Evolutionary conservation across 108 stramenopile genomes (phyloP).

Genomic region (Nannochloropsis oceanica): DNA sequence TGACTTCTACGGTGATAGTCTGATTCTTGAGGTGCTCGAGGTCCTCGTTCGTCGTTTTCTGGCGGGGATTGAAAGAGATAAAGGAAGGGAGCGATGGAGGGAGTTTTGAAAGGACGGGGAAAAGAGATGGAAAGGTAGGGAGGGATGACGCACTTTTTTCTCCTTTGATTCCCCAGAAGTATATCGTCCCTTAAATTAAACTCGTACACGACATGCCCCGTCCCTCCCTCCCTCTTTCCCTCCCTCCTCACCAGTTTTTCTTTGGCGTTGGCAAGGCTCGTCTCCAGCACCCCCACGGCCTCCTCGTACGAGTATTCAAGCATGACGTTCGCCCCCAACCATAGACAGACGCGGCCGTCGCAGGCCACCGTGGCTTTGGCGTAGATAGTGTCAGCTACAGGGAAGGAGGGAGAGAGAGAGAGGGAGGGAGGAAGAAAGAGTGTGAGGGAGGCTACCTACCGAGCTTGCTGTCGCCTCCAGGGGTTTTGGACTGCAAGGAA

Average conservation of each 20-base stretch:
- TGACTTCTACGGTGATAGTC: slow-evolving; percentile 90
- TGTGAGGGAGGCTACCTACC: background rate
- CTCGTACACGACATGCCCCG: too few relatives aligned
- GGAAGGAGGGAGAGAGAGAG: background rate
- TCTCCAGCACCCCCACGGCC: slow-evolving; percentile 50
- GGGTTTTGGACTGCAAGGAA: too few relatives aligned
- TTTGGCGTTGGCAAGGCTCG: slow-evolving; percentile 16
- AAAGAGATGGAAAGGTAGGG: background rate
- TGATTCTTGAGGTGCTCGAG: slow-evolving; percentile 83
- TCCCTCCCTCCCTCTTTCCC: too few relatives aligned
- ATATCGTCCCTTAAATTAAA: too few relatives aligned
- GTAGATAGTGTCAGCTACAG: slow-evolving; percentile 71
- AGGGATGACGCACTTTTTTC: background rate
- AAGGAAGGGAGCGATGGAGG: background rate
- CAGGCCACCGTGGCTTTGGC: slow-evolving; percentile 68
- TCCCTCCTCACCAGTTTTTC: slow-evolving; percentile 40
- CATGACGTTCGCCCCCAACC: slow-evolving; percentile 98
- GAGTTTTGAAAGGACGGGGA: too few relatives aligned
- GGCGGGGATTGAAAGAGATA: background rate
- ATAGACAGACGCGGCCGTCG: slow-evolving; percentile 77
- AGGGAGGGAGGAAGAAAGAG: background rate
- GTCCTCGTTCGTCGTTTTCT: slow-evolving; percentile 51
- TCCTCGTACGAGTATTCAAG: slow-evolving; percentile 94
- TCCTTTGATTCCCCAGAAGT: too few relatives aligned
- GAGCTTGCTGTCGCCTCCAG: too few relatives aligned